phyloP scores from a whole-genome alignment of 257 asterid genomes.

The Plantago ovata region DNA sequence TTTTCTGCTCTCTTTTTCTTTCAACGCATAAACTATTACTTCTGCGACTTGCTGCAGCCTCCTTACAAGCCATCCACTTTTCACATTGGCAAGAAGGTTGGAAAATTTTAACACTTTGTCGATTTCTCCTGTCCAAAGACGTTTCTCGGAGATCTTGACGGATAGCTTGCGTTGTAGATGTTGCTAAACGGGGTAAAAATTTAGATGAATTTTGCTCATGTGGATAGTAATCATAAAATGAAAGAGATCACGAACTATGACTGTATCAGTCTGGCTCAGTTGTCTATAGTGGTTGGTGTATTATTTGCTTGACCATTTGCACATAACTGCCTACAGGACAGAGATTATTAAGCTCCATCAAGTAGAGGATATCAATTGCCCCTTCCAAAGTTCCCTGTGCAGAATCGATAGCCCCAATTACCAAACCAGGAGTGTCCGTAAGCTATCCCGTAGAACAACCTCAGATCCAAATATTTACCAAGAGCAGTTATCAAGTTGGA shows the following conservation, averaged over 20 bases:
- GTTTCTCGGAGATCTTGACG: conserved; percentile 18
- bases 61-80: conserved; percentile 81
- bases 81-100: conserved; percentile 59
- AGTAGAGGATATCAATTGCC: conserved; percentile 62
- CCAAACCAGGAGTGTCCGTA: conserved; percentile 94
- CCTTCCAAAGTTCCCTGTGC: conserved; percentile 80
- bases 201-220: conserved; percentile 16
- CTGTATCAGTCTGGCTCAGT: conserved; percentile 47
- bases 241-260: conserved; percentile 60
- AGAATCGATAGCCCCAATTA: conserved; percentile 80
- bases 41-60: conserved; percentile 79
- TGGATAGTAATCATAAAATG: conserved; percentile 55
- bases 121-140: conserved; percentile 36
- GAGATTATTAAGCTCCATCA: conserved; percentile 55
- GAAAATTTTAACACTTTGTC: conserved; percentile 58
- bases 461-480: conserved; percentile 16
- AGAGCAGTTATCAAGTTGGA: no score
- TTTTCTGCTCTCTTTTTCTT: conserved; percentile 44
- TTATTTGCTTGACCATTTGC: conserved; percentile 35
- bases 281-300: conserved; percentile 54
- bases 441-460: conserved; percentile 80
- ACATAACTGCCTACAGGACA: conserved; percentile 38
- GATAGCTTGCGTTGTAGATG: conserved; percentile 10
- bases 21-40: conserved; percentile 81
- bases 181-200: conserved; percentile 7